Conservation (phyloP, 192 early-diverging fungal species). For the Backusella liffmaniae region DNA sequence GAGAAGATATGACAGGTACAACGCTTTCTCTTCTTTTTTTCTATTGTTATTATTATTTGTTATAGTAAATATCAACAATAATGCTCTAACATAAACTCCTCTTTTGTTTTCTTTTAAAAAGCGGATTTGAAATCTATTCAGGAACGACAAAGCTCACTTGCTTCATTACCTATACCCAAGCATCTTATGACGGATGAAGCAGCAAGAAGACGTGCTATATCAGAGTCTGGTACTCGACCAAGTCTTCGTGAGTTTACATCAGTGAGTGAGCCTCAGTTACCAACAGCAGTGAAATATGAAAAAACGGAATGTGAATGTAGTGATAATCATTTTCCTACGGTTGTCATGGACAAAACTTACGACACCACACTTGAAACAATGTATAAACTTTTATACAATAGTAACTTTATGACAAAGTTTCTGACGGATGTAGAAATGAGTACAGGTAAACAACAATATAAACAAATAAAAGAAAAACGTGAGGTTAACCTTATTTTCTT, state of each 20-base stretch:
- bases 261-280: not conserved
- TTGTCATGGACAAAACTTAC: constrained; percentile 45
- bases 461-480: not conserved
- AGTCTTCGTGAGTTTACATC: not conserved
- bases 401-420: constrained; percentile 44
- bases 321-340: constrained; percentile 44
- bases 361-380: constrained; percentile 46
- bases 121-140: not conserved
- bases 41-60: not conserved
- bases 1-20: not conserved
- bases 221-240: constrained; percentile 34
- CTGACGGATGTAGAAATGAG: constrained; percentile 47
- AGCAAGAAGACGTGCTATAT: constrained; percentile 26
- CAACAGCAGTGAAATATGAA: constrained; percentile 12
- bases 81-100: not conserved
- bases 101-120: not conserved
- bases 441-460: constrained; percentile 37
- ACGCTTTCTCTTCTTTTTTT: not conserved
- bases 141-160: constrained; percentile 25
- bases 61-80: not conserved
- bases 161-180: constrained; percentile 28
- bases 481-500: not conserved
- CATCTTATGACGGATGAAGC: constrained; percentile 12
- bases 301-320: constrained; percentile 50
- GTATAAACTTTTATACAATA: constrained; percentile 55